A percentile compares a stretch with the other conserved stretches of the same genome.
These are phyloP conservation scores for Pseudogymnoascus sp. DNA, from an alignment of 2,329 filamentous ascomycete genomes.

Conservation along the genomic window DNA sequence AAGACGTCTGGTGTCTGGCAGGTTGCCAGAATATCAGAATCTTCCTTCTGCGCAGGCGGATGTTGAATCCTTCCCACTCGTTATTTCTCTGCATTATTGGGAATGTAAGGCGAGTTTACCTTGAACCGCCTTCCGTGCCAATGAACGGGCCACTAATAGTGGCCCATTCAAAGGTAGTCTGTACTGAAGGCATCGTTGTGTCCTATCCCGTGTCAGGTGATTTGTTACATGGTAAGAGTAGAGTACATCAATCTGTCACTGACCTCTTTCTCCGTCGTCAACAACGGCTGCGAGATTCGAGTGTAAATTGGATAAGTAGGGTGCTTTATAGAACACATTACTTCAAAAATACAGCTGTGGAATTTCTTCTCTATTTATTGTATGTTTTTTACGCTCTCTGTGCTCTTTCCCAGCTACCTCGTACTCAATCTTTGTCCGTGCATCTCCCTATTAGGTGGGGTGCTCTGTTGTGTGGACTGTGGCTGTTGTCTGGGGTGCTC, in stretches of 20 bases:
- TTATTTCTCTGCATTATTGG: not conserved
- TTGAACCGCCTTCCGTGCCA: not conserved
- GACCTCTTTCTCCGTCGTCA: not conserved
- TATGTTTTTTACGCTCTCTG: not conserved
- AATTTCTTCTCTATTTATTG: not conserved
- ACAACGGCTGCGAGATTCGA: not conserved
- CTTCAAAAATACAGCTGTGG: not conserved
- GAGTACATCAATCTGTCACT: not conserved
- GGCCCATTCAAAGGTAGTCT: not conserved
- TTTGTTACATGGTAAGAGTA: not conserved
- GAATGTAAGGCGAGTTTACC: not conserved
- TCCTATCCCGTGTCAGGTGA: not conserved
- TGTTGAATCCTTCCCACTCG: not conserved
- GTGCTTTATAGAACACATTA: not conserved
- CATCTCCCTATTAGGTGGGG: not conserved
- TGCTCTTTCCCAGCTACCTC: not conserved
- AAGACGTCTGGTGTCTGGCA: not conserved
- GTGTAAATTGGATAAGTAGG: not conserved
- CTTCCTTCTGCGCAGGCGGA: not conserved
- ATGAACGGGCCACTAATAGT: not conserved
- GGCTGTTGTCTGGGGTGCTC: not conserved
- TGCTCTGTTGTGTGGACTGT: too few species aligned
- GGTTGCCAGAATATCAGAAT: not conserved
- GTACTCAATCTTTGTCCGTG: not conserved
- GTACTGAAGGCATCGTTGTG: not conserved